These are phyloP conservation scores for Talaromyces thailandensis DNA, from an alignment of 495 filamentous ascomycete genomes.

Conservation along the genomic window DNA sequence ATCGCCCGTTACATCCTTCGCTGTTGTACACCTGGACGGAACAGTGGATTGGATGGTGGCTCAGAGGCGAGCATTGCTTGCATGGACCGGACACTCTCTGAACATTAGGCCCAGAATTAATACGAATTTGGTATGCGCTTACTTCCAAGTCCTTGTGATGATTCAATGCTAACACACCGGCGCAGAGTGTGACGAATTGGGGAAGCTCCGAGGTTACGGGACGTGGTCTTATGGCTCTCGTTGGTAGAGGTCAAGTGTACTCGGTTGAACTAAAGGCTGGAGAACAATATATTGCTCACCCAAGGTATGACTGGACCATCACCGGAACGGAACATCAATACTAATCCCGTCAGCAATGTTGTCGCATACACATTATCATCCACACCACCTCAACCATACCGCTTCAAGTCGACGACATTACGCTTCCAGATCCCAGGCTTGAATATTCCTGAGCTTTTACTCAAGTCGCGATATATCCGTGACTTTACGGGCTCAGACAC, in stretches of 20 bases:
- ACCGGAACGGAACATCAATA: background rate
- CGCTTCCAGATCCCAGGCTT: conserved; percentile 70
- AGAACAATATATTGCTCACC: conserved; percentile 84
- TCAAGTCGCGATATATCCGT: conserved; percentile 59
- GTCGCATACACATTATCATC: conserved; percentile 71
- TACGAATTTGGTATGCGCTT: conserved; percentile 49
- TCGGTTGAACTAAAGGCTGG: conserved; percentile 65
- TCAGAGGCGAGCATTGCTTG: conserved; percentile 75
- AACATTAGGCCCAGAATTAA: conserved; percentile 66
- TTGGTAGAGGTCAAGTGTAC: conserved; percentile 79
- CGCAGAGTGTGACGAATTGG: conserved; percentile 75
- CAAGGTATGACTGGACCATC: conserved; percentile 38
- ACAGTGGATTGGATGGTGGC: conserved; percentile 93
- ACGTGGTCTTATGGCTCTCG: conserved; percentile 74
- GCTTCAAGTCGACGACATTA: conserved; percentile 68
- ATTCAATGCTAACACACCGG: conserved; percentile 25
- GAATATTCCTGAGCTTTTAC: conserved; percentile 42
- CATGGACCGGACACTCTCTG: conserved; percentile 92
- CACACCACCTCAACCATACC: conserved; percentile 68
- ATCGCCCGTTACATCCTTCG: conserved; percentile 73
- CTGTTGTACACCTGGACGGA: conserved; percentile 80
- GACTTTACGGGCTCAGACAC: conserved; percentile 57
- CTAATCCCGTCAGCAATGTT: conserved; percentile 52
- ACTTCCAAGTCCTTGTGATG: background rate
- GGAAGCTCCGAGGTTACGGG: conserved; percentile 82